Evolutionary conservation across 495 filamentous ascomycete genomes (phyloP).

Genomic region (Xylaria cubensis): DNA sequence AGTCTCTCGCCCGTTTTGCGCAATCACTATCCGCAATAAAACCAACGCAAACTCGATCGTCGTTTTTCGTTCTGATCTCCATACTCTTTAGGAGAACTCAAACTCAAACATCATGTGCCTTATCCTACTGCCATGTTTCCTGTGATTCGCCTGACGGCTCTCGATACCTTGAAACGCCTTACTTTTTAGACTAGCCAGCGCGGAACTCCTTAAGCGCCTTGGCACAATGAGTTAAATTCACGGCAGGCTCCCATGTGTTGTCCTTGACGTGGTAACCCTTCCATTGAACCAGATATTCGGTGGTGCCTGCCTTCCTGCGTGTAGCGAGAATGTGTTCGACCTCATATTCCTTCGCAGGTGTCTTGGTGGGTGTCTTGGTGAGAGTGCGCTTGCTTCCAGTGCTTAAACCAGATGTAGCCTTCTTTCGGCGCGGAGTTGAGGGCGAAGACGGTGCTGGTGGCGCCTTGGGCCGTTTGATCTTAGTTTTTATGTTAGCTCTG

Average conservation of each 20-base stretch:
- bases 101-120: not conserved
- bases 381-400: conserved; percentile 19
- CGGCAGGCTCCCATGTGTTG: conserved; percentile 52
- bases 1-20: not conserved
- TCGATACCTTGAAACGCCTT: not conserved
- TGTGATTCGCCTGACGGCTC: not conserved
- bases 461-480: conserved; percentile 1
- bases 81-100: not conserved
- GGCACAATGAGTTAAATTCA: conserved; percentile 22
- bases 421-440: not conserved
- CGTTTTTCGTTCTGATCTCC: not conserved
- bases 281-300: conserved; percentile 53
- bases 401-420: conserved; percentile 5
- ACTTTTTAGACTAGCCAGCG: not conserved
- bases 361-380: conserved; percentile 28
- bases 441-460: not conserved
- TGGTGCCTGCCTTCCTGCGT: conserved; percentile 37
- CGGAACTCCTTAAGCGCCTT: not conserved
- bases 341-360: conserved; percentile 44
- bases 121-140: not conserved
- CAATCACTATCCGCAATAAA: not conserved
- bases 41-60: not conserved
- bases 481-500: not conserved
- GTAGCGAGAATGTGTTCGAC: conserved; percentile 48
- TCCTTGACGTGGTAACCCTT: conserved; percentile 40